phyloP scores from a whole-genome alignment of 2,329 filamentous ascomycete genomes.

The Leptographium lundbergii region DNA sequence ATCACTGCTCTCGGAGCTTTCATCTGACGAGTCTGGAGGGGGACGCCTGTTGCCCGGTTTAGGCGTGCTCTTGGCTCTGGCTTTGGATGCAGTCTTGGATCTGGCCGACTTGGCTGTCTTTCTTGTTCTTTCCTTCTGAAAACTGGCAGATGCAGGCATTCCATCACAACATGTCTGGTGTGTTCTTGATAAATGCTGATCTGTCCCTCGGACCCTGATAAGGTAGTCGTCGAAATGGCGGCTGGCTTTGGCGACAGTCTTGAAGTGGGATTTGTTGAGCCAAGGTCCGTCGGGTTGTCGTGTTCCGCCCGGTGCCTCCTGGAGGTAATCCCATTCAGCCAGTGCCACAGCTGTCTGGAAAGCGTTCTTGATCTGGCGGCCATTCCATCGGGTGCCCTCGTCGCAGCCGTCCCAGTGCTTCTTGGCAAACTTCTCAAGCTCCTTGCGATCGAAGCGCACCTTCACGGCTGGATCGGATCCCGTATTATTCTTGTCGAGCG shows the following conservation, averaged over 20 bases:
- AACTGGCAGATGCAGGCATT: not conserved
- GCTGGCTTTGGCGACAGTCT: conserved; percentile 13
- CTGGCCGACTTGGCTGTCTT: not conserved
- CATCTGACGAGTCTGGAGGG: not conserved
- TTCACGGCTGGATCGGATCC: not conserved
- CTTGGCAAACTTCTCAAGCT: not conserved
- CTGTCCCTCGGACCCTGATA: not conserved
- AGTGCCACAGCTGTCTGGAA: conserved; percentile 19
- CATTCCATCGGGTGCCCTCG: conserved; percentile 16
- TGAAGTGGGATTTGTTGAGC: conserved; percentile 24
- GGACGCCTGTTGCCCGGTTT: not conserved
- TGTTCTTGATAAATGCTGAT: not conserved
- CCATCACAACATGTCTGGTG: not conserved
- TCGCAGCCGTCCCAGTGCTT: not conserved
- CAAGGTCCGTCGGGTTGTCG: not conserved
- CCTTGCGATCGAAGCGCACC: conserved; percentile 6
- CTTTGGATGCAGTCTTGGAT: not conserved
- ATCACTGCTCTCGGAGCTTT: not conserved
- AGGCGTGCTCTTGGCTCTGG: not conserved
- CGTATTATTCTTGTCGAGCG: conserved; percentile 1
- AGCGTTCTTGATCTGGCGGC: conserved; percentile 21
- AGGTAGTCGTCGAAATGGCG: conserved; percentile 2
- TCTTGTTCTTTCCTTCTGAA: not conserved
- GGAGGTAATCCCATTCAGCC: conserved; percentile 11
- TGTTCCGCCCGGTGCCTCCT: not conserved